Evolutionary conservation across 768 basidiomycete genomes (phyloP).

Genomic region (Hericium coralloides): DNA sequence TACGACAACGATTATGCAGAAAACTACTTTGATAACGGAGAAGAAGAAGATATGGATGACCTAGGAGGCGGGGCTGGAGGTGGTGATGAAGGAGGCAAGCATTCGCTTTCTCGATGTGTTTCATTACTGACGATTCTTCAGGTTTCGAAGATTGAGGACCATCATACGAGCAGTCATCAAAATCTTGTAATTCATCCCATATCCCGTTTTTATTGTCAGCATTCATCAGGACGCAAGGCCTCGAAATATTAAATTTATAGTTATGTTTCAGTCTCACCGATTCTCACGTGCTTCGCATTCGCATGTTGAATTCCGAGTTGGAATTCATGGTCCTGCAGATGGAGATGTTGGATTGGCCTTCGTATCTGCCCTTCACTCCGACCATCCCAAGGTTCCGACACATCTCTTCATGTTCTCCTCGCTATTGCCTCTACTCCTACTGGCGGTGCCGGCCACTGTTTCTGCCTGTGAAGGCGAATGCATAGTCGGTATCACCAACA

Average conservation of each 20-base stretch:
- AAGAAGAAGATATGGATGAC: conserved; percentile 74
- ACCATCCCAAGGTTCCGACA: not conserved
- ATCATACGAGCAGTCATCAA: not conserved
- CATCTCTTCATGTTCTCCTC: not conserved
- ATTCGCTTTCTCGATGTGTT: not conserved
- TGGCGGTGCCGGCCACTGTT: conserved; percentile 28
- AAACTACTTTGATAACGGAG: conserved; percentile 88
- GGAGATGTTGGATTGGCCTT: not conserved
- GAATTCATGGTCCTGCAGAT: not conserved
- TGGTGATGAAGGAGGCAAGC: conserved; percentile 55
- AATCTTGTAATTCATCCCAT: no score
- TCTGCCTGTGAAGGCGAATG: conserved; percentile 66
- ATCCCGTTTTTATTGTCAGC: no score
- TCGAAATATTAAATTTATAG: no score
- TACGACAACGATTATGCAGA: conserved; percentile 89
- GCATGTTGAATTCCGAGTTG: not conserved
- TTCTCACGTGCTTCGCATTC: not conserved
- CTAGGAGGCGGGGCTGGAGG: conserved; percentile 60
- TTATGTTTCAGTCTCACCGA: not conserved
- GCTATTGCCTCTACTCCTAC: conserved; percentile 4
- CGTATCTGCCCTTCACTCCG: not conserved
- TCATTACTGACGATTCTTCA: not conserved
- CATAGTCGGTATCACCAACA: conserved; percentile 48
- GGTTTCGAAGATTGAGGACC: not conserved
- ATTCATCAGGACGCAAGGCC: not conserved